Base-by-base conservation (phyloP, 805 yeast genomes). In the Pichia rugopelliculosa region DNA sequence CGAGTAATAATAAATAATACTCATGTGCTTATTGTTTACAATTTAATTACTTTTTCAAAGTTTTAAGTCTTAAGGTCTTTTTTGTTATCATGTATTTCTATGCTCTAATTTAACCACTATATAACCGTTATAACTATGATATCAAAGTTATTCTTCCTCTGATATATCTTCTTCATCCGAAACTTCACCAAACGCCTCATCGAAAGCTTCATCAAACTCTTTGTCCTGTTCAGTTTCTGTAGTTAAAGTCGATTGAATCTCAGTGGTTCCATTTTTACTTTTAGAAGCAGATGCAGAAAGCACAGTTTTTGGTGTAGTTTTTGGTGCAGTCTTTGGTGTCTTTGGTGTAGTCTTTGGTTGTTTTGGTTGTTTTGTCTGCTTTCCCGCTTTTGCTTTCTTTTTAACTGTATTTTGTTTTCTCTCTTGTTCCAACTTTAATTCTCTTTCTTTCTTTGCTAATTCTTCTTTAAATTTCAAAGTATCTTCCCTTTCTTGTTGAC, bases 91-190 rank as follows among this genome's bases (percentile, higher is more conserved):
- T n/a, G n/a, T n/a, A n/a, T n/a, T n/a, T n/a, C n/a, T n/a, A n/a
- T n/a, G n/a, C n/a, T n/a, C n/a, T n/a, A n/a, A n/a, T n/a, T n/a
- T n/a, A n/a, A n/a, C n/a, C n/a, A n/a, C n/a, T n/a, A n/a, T n/a
- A n/a, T n/a, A n/a, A n/a, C n/a, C n/a, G n/a, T n/a, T n/a, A n/a
- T n/a, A n/a, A n/a, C n/a, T n/a, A n/a, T n/a, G n/a, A n/a, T n/a
- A n/a, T n/a, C n/a, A n/a, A n/a, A n/a, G n/a, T 47, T 42, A 60
- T 44, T 60, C 65, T 43, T 60, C 65, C 46, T 60, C 65, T 46
- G 62, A 59, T 49, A 55, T 56, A 11, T 48, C 64, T 15, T 56
- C 58, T 26, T 59, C 58, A 41, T 57, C 60, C 18, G 53, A 53
- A 15, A 42, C 36, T 20, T 49, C 58, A 11, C 42, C 49, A n/a